A percentile compares a stretch with the other conserved stretches of the same genome.
Evolutionary conservation across 2,329 filamentous ascomycete species (phyloP).

Genomic region (Penicillium italicum): DNA sequence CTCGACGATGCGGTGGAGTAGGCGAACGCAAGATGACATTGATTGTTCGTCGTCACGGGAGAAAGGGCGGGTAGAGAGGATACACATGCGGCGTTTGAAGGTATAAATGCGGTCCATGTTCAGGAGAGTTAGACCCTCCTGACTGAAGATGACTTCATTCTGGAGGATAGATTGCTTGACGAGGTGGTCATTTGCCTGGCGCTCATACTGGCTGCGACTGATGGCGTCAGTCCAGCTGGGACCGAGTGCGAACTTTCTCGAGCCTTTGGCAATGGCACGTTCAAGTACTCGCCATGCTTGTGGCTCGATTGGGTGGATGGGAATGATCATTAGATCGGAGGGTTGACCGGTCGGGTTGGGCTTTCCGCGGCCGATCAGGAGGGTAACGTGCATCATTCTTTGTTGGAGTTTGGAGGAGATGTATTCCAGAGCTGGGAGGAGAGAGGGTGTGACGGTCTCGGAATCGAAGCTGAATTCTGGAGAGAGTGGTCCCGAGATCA

Average conservation of each 20-base stretch:
- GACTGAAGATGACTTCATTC: conserved; percentile 44
- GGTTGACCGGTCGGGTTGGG: conserved; percentile 39
- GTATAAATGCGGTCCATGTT: conserved; percentile 47
- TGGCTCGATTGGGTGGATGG: conserved; percentile 33
- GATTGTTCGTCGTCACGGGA: conserved; percentile 32
- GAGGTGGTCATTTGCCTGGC: conserved; percentile 40
- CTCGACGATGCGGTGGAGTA: conserved; percentile 40
- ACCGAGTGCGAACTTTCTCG: conserved; percentile 38
- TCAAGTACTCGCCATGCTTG: conserved; percentile 31
- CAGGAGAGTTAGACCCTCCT: conserved; percentile 44
- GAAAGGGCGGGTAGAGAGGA: conserved; percentile 32
- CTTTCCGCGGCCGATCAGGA: conserved; percentile 41
- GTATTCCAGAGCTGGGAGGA: conserved; percentile 41
- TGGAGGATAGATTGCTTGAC: conserved; percentile 44
- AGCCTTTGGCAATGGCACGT: conserved; percentile 36
- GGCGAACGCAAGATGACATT: conserved; percentile 39
- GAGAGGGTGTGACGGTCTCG: conserved; percentile 35
- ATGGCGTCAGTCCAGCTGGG: conserved; percentile 40
- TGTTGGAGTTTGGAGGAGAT: conserved; percentile 42
- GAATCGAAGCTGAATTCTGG: conserved; percentile 38
- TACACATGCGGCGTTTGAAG: conserved; percentile 42
- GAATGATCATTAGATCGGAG: conserved; percentile 40
- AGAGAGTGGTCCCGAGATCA: conserved; percentile 43
- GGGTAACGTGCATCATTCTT: conserved; percentile 39
- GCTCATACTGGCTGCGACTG: conserved; percentile 34